A percentile compares a stretch with the other conserved stretches of the same genome.
Conservation (phyloP, 805 yeast species). For the Saturnispora gosingensis region DNA sequence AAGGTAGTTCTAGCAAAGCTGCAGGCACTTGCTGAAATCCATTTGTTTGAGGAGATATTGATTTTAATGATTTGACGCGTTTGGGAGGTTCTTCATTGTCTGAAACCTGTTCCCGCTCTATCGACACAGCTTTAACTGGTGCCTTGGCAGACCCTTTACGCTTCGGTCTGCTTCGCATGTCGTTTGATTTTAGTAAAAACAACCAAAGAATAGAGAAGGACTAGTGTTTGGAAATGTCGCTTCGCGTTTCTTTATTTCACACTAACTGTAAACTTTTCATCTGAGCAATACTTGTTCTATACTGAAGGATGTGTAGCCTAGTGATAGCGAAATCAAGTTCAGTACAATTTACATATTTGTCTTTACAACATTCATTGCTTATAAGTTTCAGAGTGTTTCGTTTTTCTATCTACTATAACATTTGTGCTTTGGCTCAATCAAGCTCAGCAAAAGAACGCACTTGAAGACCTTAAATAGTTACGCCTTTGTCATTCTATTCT, state of each 20-base stretch:
- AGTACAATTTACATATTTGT: too few relatives aligned
- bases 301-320: too few relatives aligned
- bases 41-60: conserved; percentile 1
- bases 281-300: background rate
- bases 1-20: conserved; percentile 50
- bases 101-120: background rate
- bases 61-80: conserved; percentile 1
- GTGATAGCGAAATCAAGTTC: too few relatives aligned
- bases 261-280: background rate
- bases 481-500: too few relatives aligned
- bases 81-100: background rate
- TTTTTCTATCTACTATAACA: too few relatives aligned
- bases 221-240: background rate
- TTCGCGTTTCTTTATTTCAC: background rate
- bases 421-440: too few relatives aligned
- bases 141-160: conserved; percentile 6
- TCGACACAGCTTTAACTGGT: background rate
- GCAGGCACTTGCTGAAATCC: conserved; percentile 7
- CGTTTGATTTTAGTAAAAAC: background rate
- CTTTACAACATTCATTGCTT: too few relatives aligned
- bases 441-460: too few relatives aligned
- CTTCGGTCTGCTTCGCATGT: background rate
- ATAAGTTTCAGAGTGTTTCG: too few relatives aligned
- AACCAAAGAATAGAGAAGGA: background rate
- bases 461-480: too few relatives aligned